Evolutionary conservation across 192 early-diverging fungal genomes (phyloP).

Genomic region (Chytriomyces sp.): DNA sequence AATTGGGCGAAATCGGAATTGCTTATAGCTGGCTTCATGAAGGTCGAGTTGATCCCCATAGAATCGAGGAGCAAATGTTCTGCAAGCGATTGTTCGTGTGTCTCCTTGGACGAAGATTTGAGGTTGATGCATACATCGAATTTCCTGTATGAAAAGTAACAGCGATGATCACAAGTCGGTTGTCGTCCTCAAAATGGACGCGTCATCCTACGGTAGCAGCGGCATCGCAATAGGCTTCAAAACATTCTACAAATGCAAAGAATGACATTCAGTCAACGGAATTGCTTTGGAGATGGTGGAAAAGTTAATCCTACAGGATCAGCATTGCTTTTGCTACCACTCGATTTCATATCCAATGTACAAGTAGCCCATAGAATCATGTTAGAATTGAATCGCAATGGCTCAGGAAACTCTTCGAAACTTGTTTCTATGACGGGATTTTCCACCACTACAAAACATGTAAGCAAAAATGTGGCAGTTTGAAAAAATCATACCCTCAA

Average conservation of each 20-base stretch:
- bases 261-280: not conserved
- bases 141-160: not conserved
- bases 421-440: not conserved
- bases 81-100: slow-evolving; percentile 4
- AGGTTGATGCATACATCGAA: slow-evolving; percentile 21
- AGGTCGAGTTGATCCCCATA: too few relatives aligned
- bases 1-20: slow-evolving; percentile 2
- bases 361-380: slow-evolving; percentile 8
- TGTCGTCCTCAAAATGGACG: not conserved
- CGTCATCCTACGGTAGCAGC: not conserved
- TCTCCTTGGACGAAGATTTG: slow-evolving; percentile 3
- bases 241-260: not conserved
- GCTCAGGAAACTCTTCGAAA: not conserved
- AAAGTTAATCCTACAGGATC: not conserved
- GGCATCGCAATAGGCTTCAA: not conserved
- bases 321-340: not conserved
- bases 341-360: not conserved
- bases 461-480: not conserved
- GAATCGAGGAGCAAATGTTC: not conserved
- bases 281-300: not conserved
- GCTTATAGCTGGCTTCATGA: not conserved
- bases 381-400: slow-evolving; percentile 12
- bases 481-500: not conserved
- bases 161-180: not conserved
- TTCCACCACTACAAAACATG: not conserved